Conservation (phyloP, 352 stramenopile genomes). For the Thraustotheca clavata region DNA sequence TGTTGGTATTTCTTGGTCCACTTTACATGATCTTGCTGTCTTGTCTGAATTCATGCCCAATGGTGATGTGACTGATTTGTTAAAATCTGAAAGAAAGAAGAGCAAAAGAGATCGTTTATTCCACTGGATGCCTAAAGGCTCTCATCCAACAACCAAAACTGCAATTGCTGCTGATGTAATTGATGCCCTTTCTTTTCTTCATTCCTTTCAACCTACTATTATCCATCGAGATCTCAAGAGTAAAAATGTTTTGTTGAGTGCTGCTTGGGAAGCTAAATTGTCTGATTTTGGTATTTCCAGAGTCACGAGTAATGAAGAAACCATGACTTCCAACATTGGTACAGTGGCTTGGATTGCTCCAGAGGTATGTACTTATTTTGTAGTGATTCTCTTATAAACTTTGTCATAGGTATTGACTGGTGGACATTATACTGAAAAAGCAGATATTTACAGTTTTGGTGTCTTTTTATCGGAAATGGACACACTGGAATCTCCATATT, state of each 20-base stretch:
- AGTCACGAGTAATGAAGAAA: slow-evolving; percentile 20
- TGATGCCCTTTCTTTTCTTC: slow-evolving; percentile 7
- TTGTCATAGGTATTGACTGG: slow-evolving; percentile 8
- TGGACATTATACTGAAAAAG: slow-evolving; percentile 19
- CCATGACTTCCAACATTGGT: slow-evolving; percentile 20
- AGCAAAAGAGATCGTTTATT: slow-evolving; percentile 2
- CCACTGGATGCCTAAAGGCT: background rate
- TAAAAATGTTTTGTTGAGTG: slow-evolving; percentile 20
- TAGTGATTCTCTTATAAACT: background rate
- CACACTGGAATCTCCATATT: slow-evolving; percentile 16
- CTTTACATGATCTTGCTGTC: slow-evolving; percentile 41
- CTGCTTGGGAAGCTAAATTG: slow-evolving; percentile 18
- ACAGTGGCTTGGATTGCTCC: slow-evolving; percentile 20
- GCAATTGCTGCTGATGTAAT: slow-evolving; percentile 11
- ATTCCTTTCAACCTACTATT: slow-evolving; percentile 21
- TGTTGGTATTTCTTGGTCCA: slow-evolving; percentile 47
- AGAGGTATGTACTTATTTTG: background rate
- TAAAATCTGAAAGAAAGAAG: slow-evolving; percentile 30
- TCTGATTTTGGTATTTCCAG: slow-evolving; percentile 18
- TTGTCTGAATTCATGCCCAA: slow-evolving; percentile 53
- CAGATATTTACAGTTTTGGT: slow-evolving; percentile 20
- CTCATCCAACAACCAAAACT: slow-evolving; percentile 5
- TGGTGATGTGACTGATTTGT: slow-evolving; percentile 43
- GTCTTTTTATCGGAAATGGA: slow-evolving; percentile 19
- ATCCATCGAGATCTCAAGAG: slow-evolving; percentile 21